These are phyloP conservation scores for Yamadazyma blattariae DNA, from an alignment of 1,139 yeast genomes.

Conservation along the genomic window DNA sequence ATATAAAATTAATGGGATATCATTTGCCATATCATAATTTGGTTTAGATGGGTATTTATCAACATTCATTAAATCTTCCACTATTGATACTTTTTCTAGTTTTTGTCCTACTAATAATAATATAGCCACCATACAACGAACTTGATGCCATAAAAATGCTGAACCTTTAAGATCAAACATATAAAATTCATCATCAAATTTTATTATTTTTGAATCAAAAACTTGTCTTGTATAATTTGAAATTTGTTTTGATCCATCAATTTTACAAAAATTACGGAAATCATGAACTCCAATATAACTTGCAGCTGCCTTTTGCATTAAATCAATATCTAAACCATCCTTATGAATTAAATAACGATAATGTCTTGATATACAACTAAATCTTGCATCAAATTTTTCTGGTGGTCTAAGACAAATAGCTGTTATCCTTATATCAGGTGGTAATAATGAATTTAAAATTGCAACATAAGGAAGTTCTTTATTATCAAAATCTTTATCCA, in stretches of 20 bases:
- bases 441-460: slow-evolving; percentile 73
- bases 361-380: slow-evolving; percentile 80
- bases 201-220: slow-evolving; percentile 47
- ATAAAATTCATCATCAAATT: slow-evolving; percentile 45
- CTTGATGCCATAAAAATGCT: slow-evolving; percentile 98
- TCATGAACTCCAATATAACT: slow-evolving; percentile 76
- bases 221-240: slow-evolving; percentile 67
- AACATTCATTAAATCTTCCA: slow-evolving; percentile 59
- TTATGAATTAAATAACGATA: slow-evolving; percentile 74
- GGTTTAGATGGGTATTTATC: slow-evolving; percentile 68
- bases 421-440: slow-evolving; percentile 79
- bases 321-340: slow-evolving; percentile 53
- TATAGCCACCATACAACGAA: slow-evolving; percentile 89
- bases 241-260: slow-evolving; percentile 92
- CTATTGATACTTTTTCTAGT: slow-evolving; percentile 58
- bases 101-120: slow-evolving; percentile 78
- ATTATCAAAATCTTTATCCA: slow-evolving; percentile 51
- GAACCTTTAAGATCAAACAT: slow-evolving; percentile 81
- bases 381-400: slow-evolving; percentile 80
- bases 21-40: slow-evolving; percentile 84
- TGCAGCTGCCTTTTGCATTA: slow-evolving; percentile 70
- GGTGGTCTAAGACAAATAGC: slow-evolving; percentile 85
- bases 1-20: slow-evolving; percentile 82
- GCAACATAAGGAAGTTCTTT: slow-evolving; percentile 75
- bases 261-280: slow-evolving; percentile 89